phyloP scores from a whole-genome alignment of 306 rosid species.

The Cicer pinnatifidum region DNA sequence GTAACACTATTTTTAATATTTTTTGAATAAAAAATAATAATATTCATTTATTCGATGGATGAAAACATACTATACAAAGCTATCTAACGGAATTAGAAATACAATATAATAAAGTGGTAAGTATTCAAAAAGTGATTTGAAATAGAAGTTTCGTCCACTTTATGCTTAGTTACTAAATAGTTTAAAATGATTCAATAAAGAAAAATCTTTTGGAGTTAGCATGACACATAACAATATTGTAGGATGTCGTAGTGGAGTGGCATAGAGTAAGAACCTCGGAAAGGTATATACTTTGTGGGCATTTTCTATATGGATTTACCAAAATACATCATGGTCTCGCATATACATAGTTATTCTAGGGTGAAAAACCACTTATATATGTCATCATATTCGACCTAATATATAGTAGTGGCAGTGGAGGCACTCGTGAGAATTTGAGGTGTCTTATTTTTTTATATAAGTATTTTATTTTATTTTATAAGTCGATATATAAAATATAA shows the following conservation, averaged over 20 bases:
- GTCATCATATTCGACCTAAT: neutral
- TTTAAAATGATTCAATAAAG: neutral
- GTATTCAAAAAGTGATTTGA: neutral
- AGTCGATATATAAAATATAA: too few species aligned
- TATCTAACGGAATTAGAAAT: neutral
- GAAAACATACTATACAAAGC: neutral
- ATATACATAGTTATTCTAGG: neutral
- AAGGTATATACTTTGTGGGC: slow-evolving; percentile 20
- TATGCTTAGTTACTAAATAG: slow-evolving; percentile 7
- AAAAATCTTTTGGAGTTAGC: neutral
- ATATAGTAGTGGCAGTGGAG: neutral
- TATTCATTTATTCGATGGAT: too few species aligned
- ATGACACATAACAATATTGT: slow-evolving; percentile 28
- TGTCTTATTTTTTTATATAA: too few species aligned
- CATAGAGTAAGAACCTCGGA: slow-evolving; percentile 5
- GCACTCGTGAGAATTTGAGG: too few species aligned
- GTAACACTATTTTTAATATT: too few species aligned
- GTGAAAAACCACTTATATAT: neutral
- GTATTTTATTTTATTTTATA: too few species aligned
- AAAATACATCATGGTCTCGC: neutral
- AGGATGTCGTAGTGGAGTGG: neutral
- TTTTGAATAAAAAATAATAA: too few species aligned
- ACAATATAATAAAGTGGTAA: neutral
- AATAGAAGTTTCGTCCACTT: slow-evolving; percentile 33
- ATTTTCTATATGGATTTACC: neutral